These are phyloP conservation scores for Malassezia furfur DNA, from an alignment of 1,284 basidiomycete genomes.

Conservation along the genomic window DNA sequence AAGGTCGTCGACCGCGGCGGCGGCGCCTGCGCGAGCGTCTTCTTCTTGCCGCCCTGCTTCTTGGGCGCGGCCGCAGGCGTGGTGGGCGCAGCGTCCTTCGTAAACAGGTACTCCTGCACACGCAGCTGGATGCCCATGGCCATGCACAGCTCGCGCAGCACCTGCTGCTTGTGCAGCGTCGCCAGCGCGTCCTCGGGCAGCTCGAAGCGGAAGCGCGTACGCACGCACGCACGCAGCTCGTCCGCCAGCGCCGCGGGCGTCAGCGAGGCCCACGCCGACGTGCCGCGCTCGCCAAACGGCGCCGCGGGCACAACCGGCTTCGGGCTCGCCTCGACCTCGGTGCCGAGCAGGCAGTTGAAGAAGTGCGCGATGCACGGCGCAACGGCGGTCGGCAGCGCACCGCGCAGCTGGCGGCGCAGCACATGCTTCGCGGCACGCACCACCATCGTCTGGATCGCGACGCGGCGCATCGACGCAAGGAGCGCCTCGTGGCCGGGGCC, in stretches of 20 bases:
- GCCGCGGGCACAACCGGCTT: slow-evolving; percentile 30
- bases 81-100: slow-evolving; percentile 22
- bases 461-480: slow-evolving; percentile 38
- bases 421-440: slow-evolving; percentile 55
- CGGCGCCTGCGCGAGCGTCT: slow-evolving; percentile 18
- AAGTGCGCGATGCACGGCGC: slow-evolving; percentile 52
- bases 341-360: slow-evolving; percentile 56
- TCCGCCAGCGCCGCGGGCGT: slow-evolving; percentile 51
- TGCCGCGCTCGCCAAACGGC: slow-evolving; percentile 21
- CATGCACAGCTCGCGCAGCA: slow-evolving; percentile 53
- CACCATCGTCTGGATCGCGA: slow-evolving; percentile 55
- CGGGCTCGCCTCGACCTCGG: slow-evolving; percentile 50
- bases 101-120: slow-evolving; percentile 52
- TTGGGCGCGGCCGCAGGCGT: slow-evolving; percentile 44
- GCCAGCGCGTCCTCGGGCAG: slow-evolving; percentile 50
- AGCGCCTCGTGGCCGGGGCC: slow-evolving; percentile 40
- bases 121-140: slow-evolving; percentile 55
- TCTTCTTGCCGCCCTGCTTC: slow-evolving; percentile 16
- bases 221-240: slow-evolving; percentile 50
- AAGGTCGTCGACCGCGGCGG: slow-evolving; percentile 49
- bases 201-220: slow-evolving; percentile 52
- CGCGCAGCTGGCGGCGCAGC: slow-evolving; percentile 49
- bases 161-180: slow-evolving; percentile 49
- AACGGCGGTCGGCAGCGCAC: slow-evolving; percentile 21
- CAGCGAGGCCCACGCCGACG: slow-evolving; percentile 50